Base-by-base conservation (phyloP, 192 early-diverging fungal species). In the Entomortierella parvispora region DNA sequence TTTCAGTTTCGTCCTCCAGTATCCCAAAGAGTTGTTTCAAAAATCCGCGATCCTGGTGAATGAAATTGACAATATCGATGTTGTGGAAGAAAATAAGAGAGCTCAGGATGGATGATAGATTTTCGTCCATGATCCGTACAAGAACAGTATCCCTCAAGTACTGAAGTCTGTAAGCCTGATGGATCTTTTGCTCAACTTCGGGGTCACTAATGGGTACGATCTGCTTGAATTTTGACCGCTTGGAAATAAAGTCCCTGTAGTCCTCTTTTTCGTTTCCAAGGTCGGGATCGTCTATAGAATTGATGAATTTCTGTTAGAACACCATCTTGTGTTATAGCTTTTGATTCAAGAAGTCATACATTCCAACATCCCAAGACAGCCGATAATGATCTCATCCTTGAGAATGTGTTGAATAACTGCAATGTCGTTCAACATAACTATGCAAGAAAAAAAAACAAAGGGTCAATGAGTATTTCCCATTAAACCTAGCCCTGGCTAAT, bases 111-210 rank as follows among this genome's bases (percentile, higher is more conserved):
- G 95, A 85, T 34, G 89, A 83, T 4, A 91, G 91, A 11, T 80
- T 83, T 22, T 99, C 96, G 58, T 96, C 94, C 15, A 96, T 63
- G 48, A 89, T 76, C 2, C 90, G 86, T 7, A 88, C 88, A 22
- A 99, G 83, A 1, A 93, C 92, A 0, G 92, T 91, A 68, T 97
- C 95, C 46, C 95, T 93, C 2, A 99, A 84, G 52, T 90, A 99
- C 62, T 94, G 93, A 14, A 96, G 57, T 7, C 97, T 87, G 65
- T 93, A 97, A 9, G 93, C 91, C 54, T 94, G 91, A 44, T 92
- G 90, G 45, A 99, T 96, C 77, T 96, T 96, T 46, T 75, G 67
- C 50, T 89, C 79, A 22, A 95, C 88, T 11, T 83, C 84, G 1
- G 80, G 66, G 42, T 95, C 90, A 11, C 84, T 81, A 25, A 99